These are phyloP conservation scores for Alternaria dauci DNA, from an alignment of 2,329 filamentous ascomycete genomes.

Conservation along the genomic window DNA sequence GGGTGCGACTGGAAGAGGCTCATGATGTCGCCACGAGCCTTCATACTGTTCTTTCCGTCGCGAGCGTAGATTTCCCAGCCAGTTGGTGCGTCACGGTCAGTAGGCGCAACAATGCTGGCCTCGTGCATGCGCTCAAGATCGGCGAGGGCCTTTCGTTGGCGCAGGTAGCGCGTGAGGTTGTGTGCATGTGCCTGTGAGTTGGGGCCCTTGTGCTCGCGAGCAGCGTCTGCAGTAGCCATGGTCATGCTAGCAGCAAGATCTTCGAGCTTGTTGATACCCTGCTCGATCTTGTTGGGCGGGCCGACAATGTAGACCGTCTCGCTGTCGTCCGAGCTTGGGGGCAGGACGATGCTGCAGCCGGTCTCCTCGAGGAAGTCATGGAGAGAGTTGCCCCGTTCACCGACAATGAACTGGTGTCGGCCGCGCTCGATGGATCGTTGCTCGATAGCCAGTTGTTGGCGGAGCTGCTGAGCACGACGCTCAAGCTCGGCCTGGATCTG, in stretches of 20 bases:
- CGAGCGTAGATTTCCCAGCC: slow-evolving; percentile 90
- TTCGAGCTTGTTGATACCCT: slow-evolving; percentile 83
- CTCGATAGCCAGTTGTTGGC: slow-evolving; percentile 77
- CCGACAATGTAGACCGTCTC: slow-evolving; percentile 88
- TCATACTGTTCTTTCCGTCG: slow-evolving; percentile 82
- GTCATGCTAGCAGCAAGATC: slow-evolving; percentile 89
- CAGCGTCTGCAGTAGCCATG: slow-evolving; percentile 82
- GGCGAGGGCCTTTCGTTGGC: slow-evolving; percentile 80
- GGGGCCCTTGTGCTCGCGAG: slow-evolving; percentile 77
- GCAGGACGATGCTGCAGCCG: slow-evolving; percentile 87
- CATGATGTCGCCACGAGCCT: slow-evolving; percentile 77
- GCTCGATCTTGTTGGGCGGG: slow-evolving; percentile 74
- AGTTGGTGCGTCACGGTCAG: slow-evolving; percentile 71
- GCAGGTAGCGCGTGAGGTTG: slow-evolving; percentile 87
- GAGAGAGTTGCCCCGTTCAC: slow-evolving; percentile 78
- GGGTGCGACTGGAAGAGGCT: slow-evolving; percentile 77
- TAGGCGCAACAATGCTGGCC: slow-evolving; percentile 86
- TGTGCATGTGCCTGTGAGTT: slow-evolving; percentile 81
- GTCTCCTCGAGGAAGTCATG: slow-evolving; percentile 91
- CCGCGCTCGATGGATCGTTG: slow-evolving; percentile 84
- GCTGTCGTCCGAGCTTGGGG: slow-evolving; percentile 76
- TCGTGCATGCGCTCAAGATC: slow-evolving; percentile 81
- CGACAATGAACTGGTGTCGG: slow-evolving; percentile 94
- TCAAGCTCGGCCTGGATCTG: slow-evolving; percentile 83
- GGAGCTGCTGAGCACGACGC: slow-evolving; percentile 76